Percentiles rank a stretch among this genome's conserved stretches.
phyloP scores from a whole-genome alignment of 1,139 yeast species.

The Blastobotrys petasosporus region DNA sequence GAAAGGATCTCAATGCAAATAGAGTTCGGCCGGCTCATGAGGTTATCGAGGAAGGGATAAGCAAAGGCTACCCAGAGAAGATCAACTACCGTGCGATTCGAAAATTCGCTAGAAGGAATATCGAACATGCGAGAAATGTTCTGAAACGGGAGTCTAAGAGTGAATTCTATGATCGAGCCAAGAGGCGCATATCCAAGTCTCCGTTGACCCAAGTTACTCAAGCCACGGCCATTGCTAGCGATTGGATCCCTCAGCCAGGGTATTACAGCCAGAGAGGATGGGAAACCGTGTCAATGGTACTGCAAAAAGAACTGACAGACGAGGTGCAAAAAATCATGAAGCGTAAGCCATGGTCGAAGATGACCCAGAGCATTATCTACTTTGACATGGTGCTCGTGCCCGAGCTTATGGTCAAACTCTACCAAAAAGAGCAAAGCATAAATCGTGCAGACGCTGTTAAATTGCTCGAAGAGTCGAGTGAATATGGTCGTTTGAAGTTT shows the following conservation, averaged over 20 bases:
- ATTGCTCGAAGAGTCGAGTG: constrained; percentile 12
- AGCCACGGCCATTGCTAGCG: constrained; percentile 6
- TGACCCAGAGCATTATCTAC: constrained; percentile 2
- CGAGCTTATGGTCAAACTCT: constrained; percentile 13
- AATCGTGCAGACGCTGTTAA: constrained; percentile 6
- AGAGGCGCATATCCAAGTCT: background rate
- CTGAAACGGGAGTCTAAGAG: background rate
- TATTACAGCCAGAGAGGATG: constrained; percentile 17
- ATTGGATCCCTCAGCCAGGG: constrained; percentile 12
- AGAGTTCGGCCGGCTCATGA: background rate
- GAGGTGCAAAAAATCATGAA: constrained; percentile 4
- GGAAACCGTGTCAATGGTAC: background rate
- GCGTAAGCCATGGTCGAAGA: constrained; percentile 11
- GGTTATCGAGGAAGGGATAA: constrained; percentile 10
- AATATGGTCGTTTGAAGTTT: constrained; percentile 14
- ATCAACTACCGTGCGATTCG: constrained; percentile 5
- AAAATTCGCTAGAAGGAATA: background rate
- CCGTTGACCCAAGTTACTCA: constrained; percentile 2
- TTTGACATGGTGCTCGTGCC: constrained; percentile 15
- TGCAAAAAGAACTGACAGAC: constrained; percentile 4
- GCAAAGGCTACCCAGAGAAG: constrained; percentile 13
- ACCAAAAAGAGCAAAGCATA: constrained; percentile 9
- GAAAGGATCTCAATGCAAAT: too few relatives aligned
- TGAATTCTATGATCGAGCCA: background rate
- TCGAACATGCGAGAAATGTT: background rate